phyloP scores from a whole-genome alignment of 495 filamentous ascomycete genomes.

The Ramalina intermedia region DNA sequence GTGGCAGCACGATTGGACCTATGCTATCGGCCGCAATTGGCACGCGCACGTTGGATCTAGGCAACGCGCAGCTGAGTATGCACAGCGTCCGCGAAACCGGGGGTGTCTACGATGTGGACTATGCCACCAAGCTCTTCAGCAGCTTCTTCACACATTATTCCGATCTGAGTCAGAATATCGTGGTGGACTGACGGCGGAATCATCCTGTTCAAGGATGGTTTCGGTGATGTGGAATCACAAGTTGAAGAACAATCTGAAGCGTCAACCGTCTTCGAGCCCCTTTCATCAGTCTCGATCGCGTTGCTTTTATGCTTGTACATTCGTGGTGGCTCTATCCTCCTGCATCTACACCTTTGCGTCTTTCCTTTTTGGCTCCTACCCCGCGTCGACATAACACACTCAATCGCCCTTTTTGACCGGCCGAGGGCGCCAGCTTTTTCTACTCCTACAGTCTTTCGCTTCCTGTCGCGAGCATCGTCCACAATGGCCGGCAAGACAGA shows the following conservation, averaged over 20 bases:
- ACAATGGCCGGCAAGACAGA: conserved; percentile 3
- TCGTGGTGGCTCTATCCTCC: not conserved
- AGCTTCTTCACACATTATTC: conserved; percentile 76
- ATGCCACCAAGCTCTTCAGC: conserved; percentile 74
- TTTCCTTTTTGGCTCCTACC: too few species aligned
- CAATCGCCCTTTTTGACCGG: too few species aligned
- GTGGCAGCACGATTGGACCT: conserved; percentile 91
- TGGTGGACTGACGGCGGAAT: conserved; percentile 42
- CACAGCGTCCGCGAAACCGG: conserved; percentile 91
- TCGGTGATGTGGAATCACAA: not conserved
- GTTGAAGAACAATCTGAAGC: not conserved
- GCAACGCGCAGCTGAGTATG: conserved; percentile 94
- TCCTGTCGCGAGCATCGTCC: not conserved
- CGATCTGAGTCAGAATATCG: conserved; percentile 62
- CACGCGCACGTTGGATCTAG: conserved; percentile 76
- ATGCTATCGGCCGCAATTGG: conserved; percentile 82
- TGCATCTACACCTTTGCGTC: too few species aligned
- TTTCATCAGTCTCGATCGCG: not conserved
- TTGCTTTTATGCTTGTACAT: not conserved
- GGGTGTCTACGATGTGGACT: conserved; percentile 73
- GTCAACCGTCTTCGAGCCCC: too few species aligned
- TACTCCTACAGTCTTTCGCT: not conserved
- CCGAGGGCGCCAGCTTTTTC: not conserved
- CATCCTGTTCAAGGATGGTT: too few species aligned
- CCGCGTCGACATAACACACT: too few species aligned